These are phyloP conservation scores for Exophiala dermatitidis DNA, from an alignment of 2,329 filamentous ascomycete species.

Conservation along the genomic window DNA sequence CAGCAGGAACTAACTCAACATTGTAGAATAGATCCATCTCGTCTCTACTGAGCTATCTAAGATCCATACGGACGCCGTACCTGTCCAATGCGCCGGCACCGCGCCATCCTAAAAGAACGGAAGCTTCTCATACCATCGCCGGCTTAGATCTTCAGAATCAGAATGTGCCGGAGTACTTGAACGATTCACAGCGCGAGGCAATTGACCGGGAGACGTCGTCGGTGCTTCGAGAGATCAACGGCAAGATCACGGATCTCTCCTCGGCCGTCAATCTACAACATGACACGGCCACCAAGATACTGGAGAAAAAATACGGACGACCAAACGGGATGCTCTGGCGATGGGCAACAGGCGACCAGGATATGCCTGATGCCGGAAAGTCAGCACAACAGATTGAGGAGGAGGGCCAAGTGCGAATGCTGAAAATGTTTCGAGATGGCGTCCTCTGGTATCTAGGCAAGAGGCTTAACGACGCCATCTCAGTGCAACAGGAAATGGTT, in stretches of 20 bases:
- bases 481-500: slow-evolving; percentile 84
- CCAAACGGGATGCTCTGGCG: slow-evolving; percentile 51
- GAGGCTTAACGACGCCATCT: slow-evolving; percentile 66
- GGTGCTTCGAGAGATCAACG: slow-evolving; percentile 76
- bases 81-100: slow-evolving; percentile 63
- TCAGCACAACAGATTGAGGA: slow-evolving; percentile 62
- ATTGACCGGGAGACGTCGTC: slow-evolving; percentile 83
- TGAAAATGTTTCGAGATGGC: slow-evolving; percentile 67
- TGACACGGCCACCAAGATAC: slow-evolving; percentile 63
- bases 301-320: slow-evolving; percentile 63
- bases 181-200: slow-evolving; percentile 72
- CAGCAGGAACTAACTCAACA: slow-evolving; percentile 24
- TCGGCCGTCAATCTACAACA: slow-evolving; percentile 76
- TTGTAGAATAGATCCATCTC: slow-evolving; percentile 73
- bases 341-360: slow-evolving; percentile 53
- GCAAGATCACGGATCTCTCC: slow-evolving; percentile 69
- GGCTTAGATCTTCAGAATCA: slow-evolving; percentile 31
- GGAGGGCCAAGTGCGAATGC: slow-evolving; percentile 60
- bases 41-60: slow-evolving; percentile 71
- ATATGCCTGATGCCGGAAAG: slow-evolving; percentile 44
- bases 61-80: slow-evolving; percentile 79
- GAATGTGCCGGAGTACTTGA: slow-evolving; percentile 51
- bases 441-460: slow-evolving; percentile 76
- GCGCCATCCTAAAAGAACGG: slow-evolving; percentile 30
- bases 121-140: slow-evolving; percentile 30